A percentile compares a stretch with the other conserved stretches of the same genome.
Evolutionary conservation across 2,329 filamentous ascomycete genomes (phyloP).

Genomic region (Fusarium sp.): DNA sequence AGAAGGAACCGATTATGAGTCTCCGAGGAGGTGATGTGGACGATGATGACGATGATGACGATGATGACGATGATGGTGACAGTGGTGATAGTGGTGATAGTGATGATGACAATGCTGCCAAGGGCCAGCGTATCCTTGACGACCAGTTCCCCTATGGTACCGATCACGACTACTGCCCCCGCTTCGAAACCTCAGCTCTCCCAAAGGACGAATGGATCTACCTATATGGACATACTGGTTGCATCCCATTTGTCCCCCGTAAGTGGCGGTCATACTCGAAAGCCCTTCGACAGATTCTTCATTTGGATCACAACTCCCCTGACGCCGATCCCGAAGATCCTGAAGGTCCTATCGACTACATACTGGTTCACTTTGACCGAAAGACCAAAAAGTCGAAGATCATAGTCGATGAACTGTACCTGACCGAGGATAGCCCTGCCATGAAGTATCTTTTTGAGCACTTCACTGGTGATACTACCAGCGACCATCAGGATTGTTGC

Average conservation of each 20-base stretch:
- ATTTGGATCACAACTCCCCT: constrained; percentile 1
- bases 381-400: background rate
- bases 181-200: background rate
- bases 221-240: constrained; percentile 47
- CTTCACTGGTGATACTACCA: background rate
- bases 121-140: too few species aligned
- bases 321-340: background rate
- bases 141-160: background rate
- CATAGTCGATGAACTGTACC: constrained; percentile 19
- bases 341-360: constrained; percentile 16
- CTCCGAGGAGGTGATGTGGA: constrained; percentile 30
- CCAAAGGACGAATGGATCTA: constrained; percentile 23
- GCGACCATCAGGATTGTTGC: constrained; percentile 19
- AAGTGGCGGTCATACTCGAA: constrained; percentile 33
- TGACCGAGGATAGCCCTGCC: background rate
- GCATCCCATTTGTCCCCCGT: constrained; percentile 36
- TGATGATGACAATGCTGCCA: background rate
- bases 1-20: constrained; percentile 4
- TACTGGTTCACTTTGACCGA: constrained; percentile 27
- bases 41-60: background rate
- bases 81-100: background rate
- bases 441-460: constrained; percentile 15
- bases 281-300: constrained; percentile 41
- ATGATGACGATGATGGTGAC: background rate
- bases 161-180: constrained; percentile 10